Percentiles rank a stretch among this genome's conserved stretches.
Evolutionary conservation across 2,329 filamentous ascomycete genomes (phyloP).

Genomic region (Apiospora hydei): DNA sequence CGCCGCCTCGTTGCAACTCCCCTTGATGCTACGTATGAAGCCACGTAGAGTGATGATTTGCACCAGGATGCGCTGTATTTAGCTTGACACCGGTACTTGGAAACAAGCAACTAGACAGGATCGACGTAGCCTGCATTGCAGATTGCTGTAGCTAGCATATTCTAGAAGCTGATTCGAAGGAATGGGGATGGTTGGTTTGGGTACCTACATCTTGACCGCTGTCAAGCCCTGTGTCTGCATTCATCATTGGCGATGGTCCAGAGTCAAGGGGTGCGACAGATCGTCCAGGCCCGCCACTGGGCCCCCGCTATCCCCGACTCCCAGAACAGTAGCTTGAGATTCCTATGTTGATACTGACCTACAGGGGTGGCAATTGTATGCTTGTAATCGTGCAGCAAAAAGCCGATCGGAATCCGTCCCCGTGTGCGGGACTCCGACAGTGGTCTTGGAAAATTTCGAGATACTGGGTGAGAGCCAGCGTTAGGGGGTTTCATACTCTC

Average conservation of each 20-base stretch:
- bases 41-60: background rate
- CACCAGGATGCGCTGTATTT: background rate
- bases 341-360: background rate
- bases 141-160: background rate
- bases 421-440: background rate
- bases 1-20: background rate
- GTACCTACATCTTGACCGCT: conserved; percentile 7
- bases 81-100: no score
- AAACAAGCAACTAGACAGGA: background rate
- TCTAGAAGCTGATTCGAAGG: conserved; percentile 7
- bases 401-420: background rate
- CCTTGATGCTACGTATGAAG: background rate
- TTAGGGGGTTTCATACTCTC: background rate
- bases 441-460: background rate
- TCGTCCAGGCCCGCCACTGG: background rate
- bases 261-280: background rate
- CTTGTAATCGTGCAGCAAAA: background rate
- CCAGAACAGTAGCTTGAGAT: background rate
- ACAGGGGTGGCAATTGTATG: background rate
- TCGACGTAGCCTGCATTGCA: background rate
- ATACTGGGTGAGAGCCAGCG: background rate
- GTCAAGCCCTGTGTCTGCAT: background rate
- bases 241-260: background rate
- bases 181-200: background rate
- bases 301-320: background rate